These are phyloP conservation scores for Monilinia polystroma DNA, from an alignment of 2,329 filamentous ascomycete species.

Conservation along the genomic window DNA sequence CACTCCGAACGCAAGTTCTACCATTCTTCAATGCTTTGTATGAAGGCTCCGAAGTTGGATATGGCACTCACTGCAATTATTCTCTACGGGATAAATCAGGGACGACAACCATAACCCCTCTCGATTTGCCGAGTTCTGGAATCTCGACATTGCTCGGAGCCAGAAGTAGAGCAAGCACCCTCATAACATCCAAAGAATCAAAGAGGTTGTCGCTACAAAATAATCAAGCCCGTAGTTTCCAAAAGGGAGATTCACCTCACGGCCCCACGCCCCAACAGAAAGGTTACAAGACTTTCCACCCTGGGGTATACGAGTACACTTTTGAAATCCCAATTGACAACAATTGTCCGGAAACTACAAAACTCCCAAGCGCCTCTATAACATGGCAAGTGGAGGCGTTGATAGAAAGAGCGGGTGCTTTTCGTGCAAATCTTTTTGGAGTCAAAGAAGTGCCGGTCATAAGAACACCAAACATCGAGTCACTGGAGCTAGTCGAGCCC, in stretches of 20 bases:
- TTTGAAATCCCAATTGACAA: slow-evolving; percentile 85
- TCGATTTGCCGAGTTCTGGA: slow-evolving; percentile 29
- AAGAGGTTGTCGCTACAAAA: slow-evolving; percentile 63
- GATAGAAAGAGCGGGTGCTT: slow-evolving; percentile 68
- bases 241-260: slow-evolving; percentile 58
- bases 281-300: slow-evolving; percentile 67
- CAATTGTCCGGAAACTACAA: slow-evolving; percentile 68
- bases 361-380: slow-evolving; percentile 67
- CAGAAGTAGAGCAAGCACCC: slow-evolving; percentile 34
- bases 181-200: slow-evolving; percentile 33
- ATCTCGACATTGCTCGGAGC: slow-evolving; percentile 31
- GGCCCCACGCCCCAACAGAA: slow-evolving; percentile 59
- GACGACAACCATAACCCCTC: slow-evolving; percentile 35
- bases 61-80: slow-evolving; percentile 63
- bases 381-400: slow-evolving; percentile 68
- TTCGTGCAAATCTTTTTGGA: slow-evolving; percentile 66
- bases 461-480: slow-evolving; percentile 67
- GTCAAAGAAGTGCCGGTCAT: slow-evolving; percentile 67
- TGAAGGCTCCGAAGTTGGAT: slow-evolving; percentile 56
- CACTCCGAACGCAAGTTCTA: slow-evolving; percentile 81
- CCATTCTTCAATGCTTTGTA: slow-evolving; percentile 86
- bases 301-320: slow-evolving; percentile 47
- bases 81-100: slow-evolving; percentile 39
- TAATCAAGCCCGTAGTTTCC: slow-evolving; percentile 66
- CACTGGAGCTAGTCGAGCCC: slow-evolving; percentile 69